Evolutionary conservation across 805 yeast genomes (phyloP).

Genomic region (Nakazawaea anatomiae): DNA sequence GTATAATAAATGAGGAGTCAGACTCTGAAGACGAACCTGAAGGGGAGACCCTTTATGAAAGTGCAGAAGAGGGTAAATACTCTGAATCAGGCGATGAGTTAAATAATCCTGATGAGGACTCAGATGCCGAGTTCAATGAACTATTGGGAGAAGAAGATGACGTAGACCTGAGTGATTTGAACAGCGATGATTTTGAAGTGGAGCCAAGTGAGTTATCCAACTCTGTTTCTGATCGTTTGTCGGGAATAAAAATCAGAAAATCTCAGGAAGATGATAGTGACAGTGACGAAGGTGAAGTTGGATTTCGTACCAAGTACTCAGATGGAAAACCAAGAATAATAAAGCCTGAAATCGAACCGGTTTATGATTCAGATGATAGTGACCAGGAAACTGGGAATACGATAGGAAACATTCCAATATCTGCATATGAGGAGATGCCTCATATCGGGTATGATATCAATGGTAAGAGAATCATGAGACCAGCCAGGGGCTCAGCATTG

Average conservation of each 20-base stretch:
- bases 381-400: constrained; percentile 76
- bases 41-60: constrained; percentile 10
- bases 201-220: constrained; percentile 46
- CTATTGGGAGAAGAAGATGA: constrained; percentile 47
- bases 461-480: constrained; percentile 98
- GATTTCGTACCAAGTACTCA: constrained; percentile 45
- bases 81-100: constrained; percentile 17
- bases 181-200: constrained; percentile 43
- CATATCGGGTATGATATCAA: constrained; percentile 96
- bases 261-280: constrained; percentile 19
- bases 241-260: constrained; percentile 46
- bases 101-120: constrained; percentile 27
- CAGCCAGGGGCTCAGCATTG: constrained; percentile 93
- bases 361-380: constrained; percentile 91
- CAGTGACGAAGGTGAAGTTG: constrained; percentile 24
- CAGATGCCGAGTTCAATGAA: constrained; percentile 58
- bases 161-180: constrained; percentile 28
- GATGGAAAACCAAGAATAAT: constrained; percentile 80
- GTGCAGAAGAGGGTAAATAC: constrained; percentile 12
- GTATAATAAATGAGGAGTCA: constrained; percentile 15
- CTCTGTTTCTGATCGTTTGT: constrained; percentile 48
- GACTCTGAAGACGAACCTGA: constrained; percentile 14
- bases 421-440: constrained; percentile 95
- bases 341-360: constrained; percentile 88
- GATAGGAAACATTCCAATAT: constrained; percentile 87